Conservation (phyloP, 441 rosid species). For the Biscutella auriculata region DNA sequence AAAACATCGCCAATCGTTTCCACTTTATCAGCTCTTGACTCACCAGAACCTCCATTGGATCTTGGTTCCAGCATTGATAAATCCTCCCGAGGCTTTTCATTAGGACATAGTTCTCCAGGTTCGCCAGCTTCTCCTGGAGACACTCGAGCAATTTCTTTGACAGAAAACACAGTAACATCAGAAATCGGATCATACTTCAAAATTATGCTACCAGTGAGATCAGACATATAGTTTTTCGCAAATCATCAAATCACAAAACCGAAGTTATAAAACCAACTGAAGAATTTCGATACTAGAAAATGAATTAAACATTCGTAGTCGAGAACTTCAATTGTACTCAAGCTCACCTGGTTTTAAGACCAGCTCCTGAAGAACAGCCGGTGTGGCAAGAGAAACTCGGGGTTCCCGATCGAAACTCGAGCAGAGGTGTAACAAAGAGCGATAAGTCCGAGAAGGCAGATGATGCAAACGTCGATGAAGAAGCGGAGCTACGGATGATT, state of each 20-base stretch:
- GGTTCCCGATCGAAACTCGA: slow-evolving; percentile 42
- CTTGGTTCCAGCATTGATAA: neutral
- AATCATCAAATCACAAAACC: neutral
- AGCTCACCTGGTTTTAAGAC: slow-evolving; percentile 27
- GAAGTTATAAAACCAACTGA: neutral
- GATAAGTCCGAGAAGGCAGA: slow-evolving; percentile 38
- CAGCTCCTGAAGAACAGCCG: slow-evolving; percentile 23
- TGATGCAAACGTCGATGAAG: slow-evolving; percentile 27
- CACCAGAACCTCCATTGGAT: slow-evolving; percentile 22
- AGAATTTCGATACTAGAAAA: neutral
- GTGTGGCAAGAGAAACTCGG: slow-evolving; percentile 32
- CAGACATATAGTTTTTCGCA: neutral
- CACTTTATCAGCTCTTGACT: slow-evolving; percentile 6
- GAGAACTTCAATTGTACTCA: neutral
- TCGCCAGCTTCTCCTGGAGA: slow-evolving; percentile 13
- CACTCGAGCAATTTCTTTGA: slow-evolving; percentile 7
- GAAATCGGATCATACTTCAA: slow-evolving; percentile 1
- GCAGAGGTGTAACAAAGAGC: slow-evolving; percentile 35
- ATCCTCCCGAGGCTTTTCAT: neutral
- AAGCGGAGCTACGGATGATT: slow-evolving; percentile 6
- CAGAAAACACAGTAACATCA: slow-evolving; percentile 8
- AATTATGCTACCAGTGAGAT: neutral
- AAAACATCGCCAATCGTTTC: slow-evolving; percentile 11
- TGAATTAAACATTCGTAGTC: neutral
- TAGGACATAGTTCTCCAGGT: slow-evolving; percentile 1